These are phyloP conservation scores for Amphicarpaea edgeworthii DNA, from an alignment of 306 rosid species.

Conservation along the genomic window DNA sequence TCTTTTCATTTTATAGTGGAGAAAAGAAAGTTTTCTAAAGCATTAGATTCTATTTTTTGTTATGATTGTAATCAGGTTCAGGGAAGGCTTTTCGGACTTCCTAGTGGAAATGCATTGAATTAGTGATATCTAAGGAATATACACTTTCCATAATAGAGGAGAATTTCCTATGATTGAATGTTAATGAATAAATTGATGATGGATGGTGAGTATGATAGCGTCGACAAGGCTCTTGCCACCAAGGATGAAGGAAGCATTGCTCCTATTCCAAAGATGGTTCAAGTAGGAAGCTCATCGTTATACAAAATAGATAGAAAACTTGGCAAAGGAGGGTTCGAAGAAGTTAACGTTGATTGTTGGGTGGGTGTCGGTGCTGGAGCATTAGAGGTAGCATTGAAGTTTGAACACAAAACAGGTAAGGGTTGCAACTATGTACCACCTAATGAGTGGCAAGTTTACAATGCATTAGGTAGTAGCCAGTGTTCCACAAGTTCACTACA, in stretches of 20 bases:
- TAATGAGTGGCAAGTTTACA: constrained; percentile 94
- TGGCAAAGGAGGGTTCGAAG: constrained; percentile 1
- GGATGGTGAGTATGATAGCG: too few species aligned
- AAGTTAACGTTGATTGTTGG: background rate
- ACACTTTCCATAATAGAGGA: constrained; percentile 53
- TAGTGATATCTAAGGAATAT: constrained; percentile 36
- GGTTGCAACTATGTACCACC: constrained; percentile 95
- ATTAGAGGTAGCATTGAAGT: constrained; percentile 77
- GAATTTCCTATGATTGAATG: constrained; percentile 72
- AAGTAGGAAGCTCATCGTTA: background rate
- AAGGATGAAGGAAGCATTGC: too few species aligned
- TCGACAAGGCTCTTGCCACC: too few species aligned
- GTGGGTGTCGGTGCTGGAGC: background rate
- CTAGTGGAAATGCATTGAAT: constrained; percentile 43
- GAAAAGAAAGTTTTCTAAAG: constrained; percentile 13
- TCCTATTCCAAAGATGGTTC: background rate
- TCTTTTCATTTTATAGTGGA: background rate
- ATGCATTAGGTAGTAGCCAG: background rate
- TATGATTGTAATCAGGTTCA: constrained; percentile 55
- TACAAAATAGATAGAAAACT: background rate
- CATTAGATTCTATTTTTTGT: constrained; percentile 16
- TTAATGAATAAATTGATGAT: constrained; percentile 49
- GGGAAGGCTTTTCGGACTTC: constrained; percentile 38
- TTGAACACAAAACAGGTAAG: constrained; percentile 90
- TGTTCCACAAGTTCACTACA: too few species aligned